Base-by-base conservation (phyloP, 352 stramenopile genomes). In the Globisporangium yorkense region DNA sequence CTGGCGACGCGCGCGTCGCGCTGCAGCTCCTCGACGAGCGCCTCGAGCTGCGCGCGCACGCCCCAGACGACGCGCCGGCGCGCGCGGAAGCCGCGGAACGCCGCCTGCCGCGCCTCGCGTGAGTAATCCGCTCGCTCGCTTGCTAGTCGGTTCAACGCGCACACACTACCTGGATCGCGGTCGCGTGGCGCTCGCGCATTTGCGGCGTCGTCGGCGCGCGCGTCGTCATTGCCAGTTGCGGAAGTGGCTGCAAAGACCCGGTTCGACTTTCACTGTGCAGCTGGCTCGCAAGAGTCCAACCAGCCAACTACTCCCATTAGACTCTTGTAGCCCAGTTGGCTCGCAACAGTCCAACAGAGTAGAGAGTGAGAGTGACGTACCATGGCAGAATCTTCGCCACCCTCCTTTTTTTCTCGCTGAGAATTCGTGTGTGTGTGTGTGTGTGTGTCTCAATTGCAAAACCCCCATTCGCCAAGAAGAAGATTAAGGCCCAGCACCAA, bases 71-170 rank as follows among this genome's bases (percentile, higher is more conserved):
- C 56, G 43, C 75, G 69, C 37, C 47, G 50, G 18, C 77, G 75
- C 39, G 68, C 59, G 41, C 77, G 67, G 73, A 76, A 89, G 51
- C 77, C 80, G 12, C 80, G 80, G 59, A 84, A 87, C 31, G 49
- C 62, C 37, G 67, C 47, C 75, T 89, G 50, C 21, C 33, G 12
- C 2, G 37, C 10, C 8, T 18, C 33, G 6, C 54, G 20, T 55
- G 31, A 59, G 37, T 43, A 37, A 51, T 37, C 13, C 31, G 15
- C 49, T 16, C 40, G 6, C 29, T n/a, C 29, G 24, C 35, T 12
- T 37, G 46, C 33, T 46, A 56, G 15, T 31, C 20, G 43, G n/a
- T 37, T 20, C 61, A 43, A 15, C 40, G 20, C 7, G 35, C 15
- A 33, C 31, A 40, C 44, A 45, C 48, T 37, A 64, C 66, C 62